Conservation (phyloP, 495 filamentous ascomycete species). For the Daldinia decipiens region DNA sequence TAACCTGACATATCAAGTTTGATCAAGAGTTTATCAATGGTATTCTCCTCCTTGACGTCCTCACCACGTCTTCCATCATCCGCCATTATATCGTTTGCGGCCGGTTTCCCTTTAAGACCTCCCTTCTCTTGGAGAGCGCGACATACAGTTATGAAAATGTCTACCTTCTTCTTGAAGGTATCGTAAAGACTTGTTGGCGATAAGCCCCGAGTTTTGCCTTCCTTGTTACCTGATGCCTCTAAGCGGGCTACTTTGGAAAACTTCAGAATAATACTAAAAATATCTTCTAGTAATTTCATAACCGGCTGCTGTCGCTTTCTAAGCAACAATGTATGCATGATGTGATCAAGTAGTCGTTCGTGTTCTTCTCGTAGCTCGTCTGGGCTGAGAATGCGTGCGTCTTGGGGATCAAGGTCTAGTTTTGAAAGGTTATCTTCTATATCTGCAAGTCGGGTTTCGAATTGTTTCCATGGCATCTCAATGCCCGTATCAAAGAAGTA, state of each 20-base stretch:
- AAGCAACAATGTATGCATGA: slow-evolving; percentile 79
- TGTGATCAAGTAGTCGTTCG: slow-evolving; percentile 78
- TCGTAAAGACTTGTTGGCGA: slow-evolving; percentile 65
- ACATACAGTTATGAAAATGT: slow-evolving; percentile 73
- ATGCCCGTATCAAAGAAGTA: slow-evolving; percentile 85
- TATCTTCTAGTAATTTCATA: slow-evolving; percentile 78
- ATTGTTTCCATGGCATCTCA: slow-evolving; percentile 72
- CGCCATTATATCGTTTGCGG: slow-evolving; percentile 49
- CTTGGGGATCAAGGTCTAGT: slow-evolving; percentile 42
- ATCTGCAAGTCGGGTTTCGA: slow-evolving; percentile 70
- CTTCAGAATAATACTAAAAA: slow-evolving; percentile 74
- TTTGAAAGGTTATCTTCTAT: slow-evolving; percentile 64
- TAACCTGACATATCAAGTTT: slow-evolving; percentile 71
- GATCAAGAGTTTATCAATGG: slow-evolving; percentile 63
- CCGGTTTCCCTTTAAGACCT: slow-evolving; percentile 62
- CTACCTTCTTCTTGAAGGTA: slow-evolving; percentile 72
- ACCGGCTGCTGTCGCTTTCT: slow-evolving; percentile 75
- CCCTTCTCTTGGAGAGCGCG: slow-evolving; percentile 68
- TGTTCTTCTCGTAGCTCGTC: slow-evolving; percentile 75
- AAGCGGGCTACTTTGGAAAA: slow-evolving; percentile 62
- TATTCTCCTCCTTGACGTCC: slow-evolving; percentile 52
- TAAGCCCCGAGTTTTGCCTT: slow-evolving; percentile 51
- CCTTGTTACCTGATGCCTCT: slow-evolving; percentile 37
- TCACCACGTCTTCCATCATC: slow-evolving; percentile 40
- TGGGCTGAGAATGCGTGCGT: slow-evolving; percentile 62